Evolutionary conservation across 805 yeast species (phyloP).

Genomic region (Osmozyma mogii): DNA sequence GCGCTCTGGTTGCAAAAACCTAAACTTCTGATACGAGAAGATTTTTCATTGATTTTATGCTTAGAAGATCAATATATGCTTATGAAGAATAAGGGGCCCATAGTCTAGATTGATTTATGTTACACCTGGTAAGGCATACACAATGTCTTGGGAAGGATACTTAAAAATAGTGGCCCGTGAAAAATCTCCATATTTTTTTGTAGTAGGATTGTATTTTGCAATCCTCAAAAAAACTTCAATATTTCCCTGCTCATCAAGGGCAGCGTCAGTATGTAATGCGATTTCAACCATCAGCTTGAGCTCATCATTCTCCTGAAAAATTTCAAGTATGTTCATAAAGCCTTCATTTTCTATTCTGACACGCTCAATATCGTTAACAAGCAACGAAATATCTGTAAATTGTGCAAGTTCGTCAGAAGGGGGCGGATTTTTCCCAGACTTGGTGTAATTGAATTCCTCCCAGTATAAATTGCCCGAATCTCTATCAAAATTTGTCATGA

Average conservation of each 20-base stretch:
- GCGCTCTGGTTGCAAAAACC: no score
- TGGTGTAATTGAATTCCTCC: constrained; percentile 13
- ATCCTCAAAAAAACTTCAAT: constrained; percentile 46
- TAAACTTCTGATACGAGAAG: no score
- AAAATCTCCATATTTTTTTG: constrained; percentile 46
- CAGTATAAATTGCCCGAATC: constrained; percentile 30
- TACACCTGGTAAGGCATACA: constrained; percentile 44
- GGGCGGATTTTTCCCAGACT: constrained; percentile 2
- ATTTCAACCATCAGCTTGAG: constrained; percentile 9
- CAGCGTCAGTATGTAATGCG: constrained; percentile 22
- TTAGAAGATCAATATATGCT: no score
- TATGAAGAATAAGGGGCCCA: no score
- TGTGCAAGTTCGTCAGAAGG: constrained; percentile 15
- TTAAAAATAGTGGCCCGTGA: constrained; percentile 52
- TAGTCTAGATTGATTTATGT: constrained; percentile 24
- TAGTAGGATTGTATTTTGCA: constrained; percentile 40
- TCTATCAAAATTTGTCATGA: constrained; percentile 25
- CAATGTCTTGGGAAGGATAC: constrained; percentile 56
- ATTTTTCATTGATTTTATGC: no score
- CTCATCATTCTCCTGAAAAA: constrained; percentile 15
- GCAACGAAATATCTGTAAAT: constrained; percentile 49
- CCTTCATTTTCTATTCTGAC: constrained; percentile 45
- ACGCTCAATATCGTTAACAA: constrained; percentile 74
- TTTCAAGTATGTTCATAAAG: constrained; percentile 28
- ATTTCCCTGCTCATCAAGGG: constrained; percentile 23